Base-by-base conservation (phyloP, 2,329 filamentous ascomycete species). In the Microcyclosporella mali region DNA sequence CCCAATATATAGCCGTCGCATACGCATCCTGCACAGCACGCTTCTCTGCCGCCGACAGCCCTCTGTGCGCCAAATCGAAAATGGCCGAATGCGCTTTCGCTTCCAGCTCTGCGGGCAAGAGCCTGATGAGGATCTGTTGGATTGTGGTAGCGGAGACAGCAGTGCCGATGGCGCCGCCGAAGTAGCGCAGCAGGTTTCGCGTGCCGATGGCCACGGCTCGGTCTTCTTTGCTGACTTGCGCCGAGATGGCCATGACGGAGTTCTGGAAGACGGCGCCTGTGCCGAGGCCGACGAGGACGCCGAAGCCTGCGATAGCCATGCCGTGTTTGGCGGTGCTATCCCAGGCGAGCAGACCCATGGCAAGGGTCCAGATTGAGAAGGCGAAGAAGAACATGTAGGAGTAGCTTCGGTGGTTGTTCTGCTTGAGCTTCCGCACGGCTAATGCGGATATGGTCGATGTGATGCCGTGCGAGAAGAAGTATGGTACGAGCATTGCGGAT, bases 161-260 rank as follows among this genome's bases (percentile, higher is more conserved):
- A 3, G 53, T 56, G 9, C 51, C 53, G 10, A 55, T 33, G 1
- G 53, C 43, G 12, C 55, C 55, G 9, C 55, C 55, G 11, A 55
- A 40, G 33, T 46, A 53, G 14, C 53, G 46, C 8, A 56, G 40
- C 8, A 55, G 43, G 40, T 56, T 57, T 19, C 53, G 37, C 12
- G 50, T 45, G 16, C 53, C 50, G 10, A 53, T 43, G 1, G 53
- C 50, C 2, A 51, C 42, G 12, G 51, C 53, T 15, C 44, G 43
- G 3, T 46, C 43, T 4, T 50, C 48, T 25, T 25, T 25, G 21
- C 33, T 39, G 10, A 52, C 53, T 37, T 57, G 48, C 14, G 42
- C 43, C n/a, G 43, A 39, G 25, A 57, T 47, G 1, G 49, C 51
- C 17, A 50, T 44, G 42, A 57, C 49, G 10, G 49, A 53, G 40